Evolutionary conservation across 139 green algal genomes (phyloP).

Genomic region (Haematococcus lacustris): DNA sequence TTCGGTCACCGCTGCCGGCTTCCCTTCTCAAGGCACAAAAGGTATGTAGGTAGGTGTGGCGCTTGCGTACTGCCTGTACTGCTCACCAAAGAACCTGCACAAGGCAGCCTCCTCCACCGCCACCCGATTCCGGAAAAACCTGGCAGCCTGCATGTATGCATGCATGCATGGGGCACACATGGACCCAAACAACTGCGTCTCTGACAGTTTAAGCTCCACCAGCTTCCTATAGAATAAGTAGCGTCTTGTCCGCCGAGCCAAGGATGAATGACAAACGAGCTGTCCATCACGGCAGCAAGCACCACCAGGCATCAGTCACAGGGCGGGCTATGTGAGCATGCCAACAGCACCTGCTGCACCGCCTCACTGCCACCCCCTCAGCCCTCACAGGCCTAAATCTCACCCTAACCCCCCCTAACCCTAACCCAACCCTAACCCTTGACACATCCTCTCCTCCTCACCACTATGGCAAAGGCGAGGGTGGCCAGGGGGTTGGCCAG

Average conservation of each 20-base stretch:
- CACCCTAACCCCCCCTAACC: no score
- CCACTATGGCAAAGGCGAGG: slow-evolving; percentile 40
- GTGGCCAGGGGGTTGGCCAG: slow-evolving; percentile 64
- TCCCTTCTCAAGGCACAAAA: slow-evolving; percentile 3
- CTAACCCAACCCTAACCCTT: no score
- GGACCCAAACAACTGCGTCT: background rate
- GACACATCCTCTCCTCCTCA: slow-evolving; percentile 10
- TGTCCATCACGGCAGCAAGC: background rate
- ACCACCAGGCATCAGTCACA: background rate
- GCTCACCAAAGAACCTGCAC: slow-evolving; percentile 49
- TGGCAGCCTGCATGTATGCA: slow-evolving; percentile 35
- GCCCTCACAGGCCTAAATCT: background rate
- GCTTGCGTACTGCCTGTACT: slow-evolving; percentile 40
- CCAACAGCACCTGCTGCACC: background rate
- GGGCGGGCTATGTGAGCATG: background rate
- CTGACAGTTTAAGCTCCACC: no score
- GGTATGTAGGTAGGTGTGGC: slow-evolving; percentile 40
- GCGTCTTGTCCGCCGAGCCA: background rate
- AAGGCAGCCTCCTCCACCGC: slow-evolving; percentile 53
- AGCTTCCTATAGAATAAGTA: no score
- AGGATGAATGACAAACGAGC: background rate
- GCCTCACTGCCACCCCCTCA: background rate
- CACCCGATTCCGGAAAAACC: slow-evolving; percentile 59
- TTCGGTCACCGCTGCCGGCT: no score
- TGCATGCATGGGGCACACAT: no score